phyloP scores from a whole-genome alignment of 2,329 filamentous ascomycete species.

The Pyrenochaeta sp. region DNA sequence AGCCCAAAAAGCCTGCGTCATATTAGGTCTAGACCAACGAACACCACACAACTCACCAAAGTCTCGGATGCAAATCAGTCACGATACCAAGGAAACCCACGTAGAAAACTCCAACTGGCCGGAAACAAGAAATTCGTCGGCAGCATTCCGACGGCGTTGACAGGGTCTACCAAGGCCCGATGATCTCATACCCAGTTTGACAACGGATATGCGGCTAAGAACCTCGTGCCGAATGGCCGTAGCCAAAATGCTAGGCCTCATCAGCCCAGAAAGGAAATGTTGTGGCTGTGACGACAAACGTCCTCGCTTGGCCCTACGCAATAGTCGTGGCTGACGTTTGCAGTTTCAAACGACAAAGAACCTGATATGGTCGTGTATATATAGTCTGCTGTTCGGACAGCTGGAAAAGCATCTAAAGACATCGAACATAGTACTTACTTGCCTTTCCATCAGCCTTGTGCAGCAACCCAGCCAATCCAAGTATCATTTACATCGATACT shows the following conservation, averaged over 20 bases:
- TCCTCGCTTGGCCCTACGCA: slow-evolving; percentile 15
- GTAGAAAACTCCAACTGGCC: too few species aligned
- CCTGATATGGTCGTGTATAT: slow-evolving; percentile 4
- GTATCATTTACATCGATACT: background rate
- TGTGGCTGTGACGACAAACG: slow-evolving; percentile 4
- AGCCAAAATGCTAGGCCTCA: slow-evolving; percentile 9
- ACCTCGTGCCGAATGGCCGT: slow-evolving; percentile 11
- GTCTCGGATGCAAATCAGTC: too few species aligned
- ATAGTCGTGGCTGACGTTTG: slow-evolving; percentile 22
- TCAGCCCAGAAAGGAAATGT: slow-evolving; percentile 8
- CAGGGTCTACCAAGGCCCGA: slow-evolving; percentile 4
- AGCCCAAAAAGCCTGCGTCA: too few species aligned
- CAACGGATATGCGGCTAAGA: slow-evolving; percentile 10
- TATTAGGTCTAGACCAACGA: too few species aligned
- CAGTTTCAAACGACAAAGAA: background rate
- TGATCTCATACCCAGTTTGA: slow-evolving; percentile 9
- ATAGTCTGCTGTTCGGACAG: background rate
- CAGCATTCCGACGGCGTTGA: too few species aligned
- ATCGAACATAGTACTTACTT: slow-evolving; percentile 1
- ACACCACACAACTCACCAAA: too few species aligned
- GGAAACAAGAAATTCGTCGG: too few species aligned
- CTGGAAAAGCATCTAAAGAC: background rate
- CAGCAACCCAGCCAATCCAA: background rate
- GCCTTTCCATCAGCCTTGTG: background rate
- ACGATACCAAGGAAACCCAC: too few species aligned